Percentiles rank a stretch among this genome's conserved stretches.
phyloP scores from a whole-genome alignment of 2,329 filamentous ascomycete species.

The Cladosporium velox region DNA sequence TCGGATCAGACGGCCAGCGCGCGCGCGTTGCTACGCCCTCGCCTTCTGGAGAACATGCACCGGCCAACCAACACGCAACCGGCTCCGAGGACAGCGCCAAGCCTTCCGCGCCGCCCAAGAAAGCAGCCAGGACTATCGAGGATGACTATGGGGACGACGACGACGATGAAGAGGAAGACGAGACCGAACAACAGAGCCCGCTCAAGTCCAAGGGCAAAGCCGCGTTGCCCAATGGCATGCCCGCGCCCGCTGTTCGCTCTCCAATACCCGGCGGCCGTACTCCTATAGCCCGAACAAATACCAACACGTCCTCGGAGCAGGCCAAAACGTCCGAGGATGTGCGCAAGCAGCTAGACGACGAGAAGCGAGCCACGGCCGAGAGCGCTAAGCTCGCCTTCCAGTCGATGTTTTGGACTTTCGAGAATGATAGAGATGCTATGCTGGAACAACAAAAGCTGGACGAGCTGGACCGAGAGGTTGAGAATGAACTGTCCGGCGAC shows the following conservation, averaged over 20 bases:
- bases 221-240: conserved; percentile 57
- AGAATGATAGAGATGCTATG: conserved; percentile 95
- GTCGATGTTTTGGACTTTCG: conserved; percentile 90
- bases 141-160: conserved; percentile 79
- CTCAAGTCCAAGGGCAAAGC: conserved; percentile 56
- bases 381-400: conserved; percentile 88
- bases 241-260: conserved; percentile 70
- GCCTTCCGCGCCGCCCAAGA: conserved; percentile 63
- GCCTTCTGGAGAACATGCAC: conserved; percentile 22
- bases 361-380: conserved; percentile 86
- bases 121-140: conserved; percentile 75
- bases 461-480: conserved; percentile 92
- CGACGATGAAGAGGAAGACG: conserved; percentile 44
- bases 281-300: conserved; percentile 61
- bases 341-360: conserved; percentile 89
- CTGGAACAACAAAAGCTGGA: conserved; percentile 95
- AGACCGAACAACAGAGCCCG: conserved; percentile 48
- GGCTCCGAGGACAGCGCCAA: conserved; percentile 43
- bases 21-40: conserved; percentile 22
- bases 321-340: conserved; percentile 80
- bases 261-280: conserved; percentile 64
- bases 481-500: conserved; percentile 83
- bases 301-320: conserved; percentile 54
- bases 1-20: conserved; percentile 51
- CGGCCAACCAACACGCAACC: conserved; percentile 15